Percentiles rank a stretch among this genome's conserved stretches.
Evolutionary conservation across 2,329 filamentous ascomycete species (phyloP).

Genomic region (Ustulina deusta): DNA sequence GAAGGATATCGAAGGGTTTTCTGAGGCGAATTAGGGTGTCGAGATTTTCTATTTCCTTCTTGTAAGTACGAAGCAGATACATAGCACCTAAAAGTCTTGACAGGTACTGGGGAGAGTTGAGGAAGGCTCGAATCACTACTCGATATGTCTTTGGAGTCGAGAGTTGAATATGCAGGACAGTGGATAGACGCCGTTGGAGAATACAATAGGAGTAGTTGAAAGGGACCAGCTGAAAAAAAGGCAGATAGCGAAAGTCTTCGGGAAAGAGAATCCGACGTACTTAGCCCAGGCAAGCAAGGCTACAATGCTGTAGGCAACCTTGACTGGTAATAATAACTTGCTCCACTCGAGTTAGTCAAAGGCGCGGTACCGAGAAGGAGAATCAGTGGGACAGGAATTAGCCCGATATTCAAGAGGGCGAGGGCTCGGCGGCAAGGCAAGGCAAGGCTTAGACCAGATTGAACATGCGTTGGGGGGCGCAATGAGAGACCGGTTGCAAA

Average conservation of each 20-base stretch:
- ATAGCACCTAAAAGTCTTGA: slow-evolving; percentile 46
- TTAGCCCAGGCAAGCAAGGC: slow-evolving; percentile 24
- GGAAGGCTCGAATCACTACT: slow-evolving; percentile 3
- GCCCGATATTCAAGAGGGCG: slow-evolving; percentile 25
- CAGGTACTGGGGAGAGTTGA: neutral
- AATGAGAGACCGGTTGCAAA: slow-evolving; percentile 7
- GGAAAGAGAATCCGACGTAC: slow-evolving; percentile 25
- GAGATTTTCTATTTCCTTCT: slow-evolving; percentile 72
- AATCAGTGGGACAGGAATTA: slow-evolving; percentile 25
- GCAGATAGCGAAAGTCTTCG: neutral
- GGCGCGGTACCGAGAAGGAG: slow-evolving; percentile 25
- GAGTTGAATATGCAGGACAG: slow-evolving; percentile 6
- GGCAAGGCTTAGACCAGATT: slow-evolving; percentile 22
- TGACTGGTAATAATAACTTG: slow-evolving; percentile 39
- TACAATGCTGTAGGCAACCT: slow-evolving; percentile 32
- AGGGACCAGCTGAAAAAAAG: slow-evolving; percentile 21
- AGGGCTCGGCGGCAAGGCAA: slow-evolving; percentile 24
- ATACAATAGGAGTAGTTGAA: neutral
- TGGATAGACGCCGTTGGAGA: neutral
- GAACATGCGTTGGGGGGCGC: slow-evolving; percentile 11
- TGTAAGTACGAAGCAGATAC: slow-evolving; percentile 67
- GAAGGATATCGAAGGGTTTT: slow-evolving; percentile 72
- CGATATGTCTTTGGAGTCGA: slow-evolving; percentile 2
- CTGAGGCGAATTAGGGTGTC: slow-evolving; percentile 69
- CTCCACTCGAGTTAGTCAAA: slow-evolving; percentile 45